phyloP scores from a whole-genome alignment of 805 yeast species.

The Candida manassasensis region DNA sequence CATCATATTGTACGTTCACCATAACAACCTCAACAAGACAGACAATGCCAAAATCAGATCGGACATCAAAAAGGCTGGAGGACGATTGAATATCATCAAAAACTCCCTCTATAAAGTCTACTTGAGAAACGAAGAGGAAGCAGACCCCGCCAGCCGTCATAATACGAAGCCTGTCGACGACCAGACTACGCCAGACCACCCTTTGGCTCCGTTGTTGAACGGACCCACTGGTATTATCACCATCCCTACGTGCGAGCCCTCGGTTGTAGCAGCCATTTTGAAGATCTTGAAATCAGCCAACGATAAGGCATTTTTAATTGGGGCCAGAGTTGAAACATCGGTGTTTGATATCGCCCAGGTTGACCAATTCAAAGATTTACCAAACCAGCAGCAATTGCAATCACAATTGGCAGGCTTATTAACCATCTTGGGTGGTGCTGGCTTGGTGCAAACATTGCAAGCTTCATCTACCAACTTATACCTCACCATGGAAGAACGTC shows the following conservation, averaged over 20 bases:
- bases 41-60: conserved; percentile 65
- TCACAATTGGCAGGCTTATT: conserved; percentile 80
- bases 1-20: conserved; percentile 75
- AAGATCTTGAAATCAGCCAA: conserved; percentile 57
- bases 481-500: conserved; percentile 60
- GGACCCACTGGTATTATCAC: conserved; percentile 87
- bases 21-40: conserved; percentile 66
- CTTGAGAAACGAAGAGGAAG: conserved; percentile 61
- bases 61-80: conserved; percentile 63
- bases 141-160: conserved; percentile 67
- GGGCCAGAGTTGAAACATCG: conserved; percentile 72
- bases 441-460: conserved; percentile 77
- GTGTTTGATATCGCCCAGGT: conserved; percentile 50
- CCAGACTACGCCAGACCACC: conserved; percentile 50
- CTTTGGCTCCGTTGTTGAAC: conserved; percentile 60
- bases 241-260: conserved; percentile 68
- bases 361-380: conserved; percentile 65
- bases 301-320: conserved; percentile 76
- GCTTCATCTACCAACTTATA: conserved; percentile 63
- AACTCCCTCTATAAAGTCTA: conserved; percentile 70
- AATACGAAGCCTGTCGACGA: conserved; percentile 32
- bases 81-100: conserved; percentile 62
- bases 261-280: conserved; percentile 54
- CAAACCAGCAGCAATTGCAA: conserved; percentile 65
- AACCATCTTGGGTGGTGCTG: conserved; percentile 84